These are phyloP conservation scores for Thelephora terrestris DNA, from an alignment of 1,284 basidiomycete genomes.

Conservation along the genomic window DNA sequence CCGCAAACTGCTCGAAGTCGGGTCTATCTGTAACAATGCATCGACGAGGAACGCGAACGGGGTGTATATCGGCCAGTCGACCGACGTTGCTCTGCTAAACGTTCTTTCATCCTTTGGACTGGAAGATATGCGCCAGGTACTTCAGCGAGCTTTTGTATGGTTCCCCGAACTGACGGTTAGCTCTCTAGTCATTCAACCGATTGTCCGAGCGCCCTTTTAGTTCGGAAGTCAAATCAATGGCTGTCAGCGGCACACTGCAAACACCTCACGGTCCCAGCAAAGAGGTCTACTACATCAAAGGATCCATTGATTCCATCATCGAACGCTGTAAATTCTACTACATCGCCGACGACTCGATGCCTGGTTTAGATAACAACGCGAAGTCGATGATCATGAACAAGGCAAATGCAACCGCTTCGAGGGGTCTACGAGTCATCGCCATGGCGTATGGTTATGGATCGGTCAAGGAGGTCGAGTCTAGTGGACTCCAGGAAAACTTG, in stretches of 20 bases:
- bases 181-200: conserved; percentile 55
- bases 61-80: conserved; percentile 78
- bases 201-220: conserved; percentile 80
- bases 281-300: conserved; percentile 87
- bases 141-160: conserved; percentile 16
- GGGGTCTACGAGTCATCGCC: conserved; percentile 81
- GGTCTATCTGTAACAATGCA: conserved; percentile 67
- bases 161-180: conserved; percentile 6
- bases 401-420: conserved; percentile 61
- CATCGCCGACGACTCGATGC: conserved; percentile 76
- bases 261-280: conserved; percentile 27
- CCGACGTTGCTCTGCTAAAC: conserved; percentile 88
- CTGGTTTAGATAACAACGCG: conserved; percentile 60
- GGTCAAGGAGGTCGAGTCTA: conserved; percentile 30
- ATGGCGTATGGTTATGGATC: conserved; percentile 80
- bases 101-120: conserved; percentile 65
- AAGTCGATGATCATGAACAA: conserved; percentile 57
- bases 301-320: conserved; percentile 83
- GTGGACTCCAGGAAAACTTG: conserved; percentile 37
- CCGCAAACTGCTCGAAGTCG: conserved; percentile 54
- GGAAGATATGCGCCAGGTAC: conserved; percentile 60
- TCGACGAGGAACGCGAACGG: conserved; percentile 61
- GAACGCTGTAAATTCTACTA: conserved; percentile 83
- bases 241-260: conserved; percentile 64
- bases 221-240: conserved; percentile 91